Evolutionary conservation across 192 early-diverging fungal genomes (phyloP).

Genomic region (Rhizoclosmatium globosum): DNA sequence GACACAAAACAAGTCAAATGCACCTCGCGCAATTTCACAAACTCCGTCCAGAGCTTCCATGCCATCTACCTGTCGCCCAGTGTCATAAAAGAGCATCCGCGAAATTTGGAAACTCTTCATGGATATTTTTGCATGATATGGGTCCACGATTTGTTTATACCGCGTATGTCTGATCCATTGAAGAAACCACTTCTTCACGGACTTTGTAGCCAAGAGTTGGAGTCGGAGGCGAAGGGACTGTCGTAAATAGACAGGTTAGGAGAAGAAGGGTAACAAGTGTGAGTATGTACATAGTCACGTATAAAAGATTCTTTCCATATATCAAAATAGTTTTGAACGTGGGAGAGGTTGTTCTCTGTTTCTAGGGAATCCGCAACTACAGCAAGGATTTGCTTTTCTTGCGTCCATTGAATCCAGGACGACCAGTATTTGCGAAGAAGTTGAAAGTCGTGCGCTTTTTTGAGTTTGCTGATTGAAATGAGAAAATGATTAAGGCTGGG

Average conservation of each 20-base stretch:
- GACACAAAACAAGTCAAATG: neutral
- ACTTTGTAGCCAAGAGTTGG: neutral
- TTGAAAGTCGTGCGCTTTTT: neutral
- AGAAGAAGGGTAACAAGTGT: neutral
- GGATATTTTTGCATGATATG: slow-evolving; percentile 3
- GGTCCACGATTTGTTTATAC: neutral
- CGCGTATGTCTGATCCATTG: neutral
- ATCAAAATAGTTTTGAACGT: neutral
- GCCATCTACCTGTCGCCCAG: neutral
- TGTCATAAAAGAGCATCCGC: slow-evolving; percentile 3
- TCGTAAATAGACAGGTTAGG: neutral
- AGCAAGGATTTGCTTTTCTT: neutral
- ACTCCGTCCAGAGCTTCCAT: neutral
- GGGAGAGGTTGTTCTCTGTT: neutral
- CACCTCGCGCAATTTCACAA: neutral
- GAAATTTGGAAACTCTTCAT: neutral
- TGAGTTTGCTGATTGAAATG: neutral
- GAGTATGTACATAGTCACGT: neutral
- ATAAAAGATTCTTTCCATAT: neutral
- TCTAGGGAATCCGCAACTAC: neutral
- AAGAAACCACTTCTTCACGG: neutral
- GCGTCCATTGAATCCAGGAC: neutral
- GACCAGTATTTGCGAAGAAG: neutral
- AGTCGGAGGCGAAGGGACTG: neutral
- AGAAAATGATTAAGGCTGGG: neutral